Percentiles rank a stretch among this genome's conserved stretches.
Conservation (phyloP, 1,139 yeast genomes). For the Protomyces macrosporus region DNA sequence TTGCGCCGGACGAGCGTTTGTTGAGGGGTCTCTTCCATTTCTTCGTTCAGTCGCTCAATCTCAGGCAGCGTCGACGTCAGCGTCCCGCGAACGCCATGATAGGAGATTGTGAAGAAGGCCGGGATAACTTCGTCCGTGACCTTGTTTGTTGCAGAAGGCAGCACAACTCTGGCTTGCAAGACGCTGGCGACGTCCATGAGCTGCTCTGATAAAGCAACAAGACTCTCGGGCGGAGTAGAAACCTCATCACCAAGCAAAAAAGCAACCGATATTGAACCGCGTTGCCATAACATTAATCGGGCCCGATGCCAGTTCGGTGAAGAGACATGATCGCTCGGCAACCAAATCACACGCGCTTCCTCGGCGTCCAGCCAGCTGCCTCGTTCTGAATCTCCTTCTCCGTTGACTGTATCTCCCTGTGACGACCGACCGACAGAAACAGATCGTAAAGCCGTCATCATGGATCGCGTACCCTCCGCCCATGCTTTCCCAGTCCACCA, state of each 20-base stretch:
- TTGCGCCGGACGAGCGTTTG: slow-evolving; percentile 4
- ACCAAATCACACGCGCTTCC: not conserved
- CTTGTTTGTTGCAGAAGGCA: not conserved
- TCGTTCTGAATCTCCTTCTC: not conserved
- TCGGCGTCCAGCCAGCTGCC: not conserved
- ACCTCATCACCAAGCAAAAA: not conserved
- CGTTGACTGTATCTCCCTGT: not conserved
- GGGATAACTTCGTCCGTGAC: not conserved
- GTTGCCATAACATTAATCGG: not conserved
- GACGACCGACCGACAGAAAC: not conserved
- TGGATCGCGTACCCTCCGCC: not conserved
- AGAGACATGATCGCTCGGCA: not conserved
- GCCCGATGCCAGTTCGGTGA: not conserved
- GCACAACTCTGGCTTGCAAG: not conserved
- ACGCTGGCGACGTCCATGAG: not conserved
- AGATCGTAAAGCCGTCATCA: not conserved
- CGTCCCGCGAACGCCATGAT: slow-evolving; percentile 2
- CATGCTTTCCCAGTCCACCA: slow-evolving; percentile 15
- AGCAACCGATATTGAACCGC: not conserved
- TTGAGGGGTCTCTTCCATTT: not conserved
- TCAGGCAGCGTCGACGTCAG: slow-evolving; percentile 5
- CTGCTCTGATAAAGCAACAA: not conserved
- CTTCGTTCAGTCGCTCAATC: not conserved
- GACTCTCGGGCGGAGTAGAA: not conserved
- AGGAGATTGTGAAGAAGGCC: slow-evolving; percentile 10